Percentiles rank a stretch among this genome's conserved stretches.
Evolutionary conservation across 106 monocot species (phyloP).

Genomic region (Allium cepa): DNA sequence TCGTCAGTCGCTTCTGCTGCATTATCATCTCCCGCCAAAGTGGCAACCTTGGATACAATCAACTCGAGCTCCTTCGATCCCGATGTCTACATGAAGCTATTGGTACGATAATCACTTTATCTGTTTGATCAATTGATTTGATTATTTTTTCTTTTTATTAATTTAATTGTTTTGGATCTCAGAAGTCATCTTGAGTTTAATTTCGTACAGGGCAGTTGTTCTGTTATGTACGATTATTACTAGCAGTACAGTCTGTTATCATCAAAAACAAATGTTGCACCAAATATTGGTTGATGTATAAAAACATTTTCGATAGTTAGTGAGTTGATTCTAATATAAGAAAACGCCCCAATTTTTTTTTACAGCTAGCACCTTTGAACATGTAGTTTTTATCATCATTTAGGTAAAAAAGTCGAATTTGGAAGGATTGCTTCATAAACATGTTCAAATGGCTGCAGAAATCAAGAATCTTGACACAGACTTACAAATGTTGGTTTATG

Average conservation of each 20-base stretch:
- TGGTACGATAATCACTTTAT: slow-evolving; percentile 27
- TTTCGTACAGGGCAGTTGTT: not conserved
- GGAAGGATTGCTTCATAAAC: slow-evolving; percentile 82
- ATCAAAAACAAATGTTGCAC: no score
- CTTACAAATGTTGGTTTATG: slow-evolving; percentile 97
- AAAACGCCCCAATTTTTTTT: not conserved
- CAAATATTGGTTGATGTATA: not conserved
- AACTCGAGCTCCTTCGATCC: slow-evolving; percentile 80
- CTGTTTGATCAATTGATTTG: not conserved
- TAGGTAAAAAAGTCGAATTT: slow-evolving; percentile 80
- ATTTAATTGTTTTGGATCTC: not conserved
- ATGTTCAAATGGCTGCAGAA: slow-evolving; percentile 98
- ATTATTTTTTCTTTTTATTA: not conserved
- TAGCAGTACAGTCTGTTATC: no score
- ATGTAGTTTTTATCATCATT: slow-evolving; percentile 6
- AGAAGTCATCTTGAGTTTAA: no score
- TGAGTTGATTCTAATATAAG: not conserved
- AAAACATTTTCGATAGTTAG: not conserved
- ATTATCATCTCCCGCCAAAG: slow-evolving; percentile 6
- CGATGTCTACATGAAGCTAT: slow-evolving; percentile 74
- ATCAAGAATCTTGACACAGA: slow-evolving; percentile 99
- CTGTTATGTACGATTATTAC: no score
- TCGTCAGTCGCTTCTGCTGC: slow-evolving; percentile 15
- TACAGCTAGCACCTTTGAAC: not conserved
- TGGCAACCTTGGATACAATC: slow-evolving; percentile 64